These are phyloP conservation scores for Amanita phalloides DNA, from an alignment of 768 basidiomycete genomes.

Conservation along the genomic window DNA sequence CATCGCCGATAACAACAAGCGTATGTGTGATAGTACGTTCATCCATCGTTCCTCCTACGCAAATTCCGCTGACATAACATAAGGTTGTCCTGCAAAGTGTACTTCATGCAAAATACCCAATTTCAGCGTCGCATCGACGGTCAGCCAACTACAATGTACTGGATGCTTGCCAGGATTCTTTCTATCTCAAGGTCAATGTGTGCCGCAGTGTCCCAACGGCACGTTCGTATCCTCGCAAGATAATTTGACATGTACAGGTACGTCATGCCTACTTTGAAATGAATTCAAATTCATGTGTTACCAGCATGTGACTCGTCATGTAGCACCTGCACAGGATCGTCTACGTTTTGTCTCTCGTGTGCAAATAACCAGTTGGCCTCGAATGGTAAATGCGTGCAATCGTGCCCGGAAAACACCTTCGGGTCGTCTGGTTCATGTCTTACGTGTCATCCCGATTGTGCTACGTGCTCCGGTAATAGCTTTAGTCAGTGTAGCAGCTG, in stretches of 20 bases:
- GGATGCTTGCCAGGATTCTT: slow-evolving; percentile 71
- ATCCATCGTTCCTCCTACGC: neutral
- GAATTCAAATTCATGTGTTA: neutral
- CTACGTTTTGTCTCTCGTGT: slow-evolving; percentile 69
- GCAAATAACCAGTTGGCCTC: slow-evolving; percentile 55
- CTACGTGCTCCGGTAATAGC: slow-evolving; percentile 57
- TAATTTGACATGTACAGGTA: slow-evolving; percentile 58
- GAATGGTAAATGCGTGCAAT: slow-evolving; percentile 57
- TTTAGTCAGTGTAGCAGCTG: slow-evolving; percentile 76
- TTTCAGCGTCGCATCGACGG: slow-evolving; percentile 56
- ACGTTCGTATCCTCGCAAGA: slow-evolving; percentile 65
- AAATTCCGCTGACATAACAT: neutral
- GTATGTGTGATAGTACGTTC: slow-evolving; percentile 63
- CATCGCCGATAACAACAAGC: slow-evolving; percentile 71
- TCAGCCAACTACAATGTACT: slow-evolving; percentile 60
- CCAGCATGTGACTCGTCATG: slow-evolving; percentile 67
- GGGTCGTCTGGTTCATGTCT: slow-evolving; percentile 54
- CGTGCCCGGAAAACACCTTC: slow-evolving; percentile 65
- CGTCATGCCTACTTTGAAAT: slow-evolving; percentile 9
- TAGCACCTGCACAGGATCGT: slow-evolving; percentile 51
- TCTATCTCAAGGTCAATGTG: slow-evolving; percentile 60
- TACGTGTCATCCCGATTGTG: slow-evolving; percentile 75
- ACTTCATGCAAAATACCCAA: slow-evolving; percentile 62
- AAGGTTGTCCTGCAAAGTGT: slow-evolving; percentile 72
- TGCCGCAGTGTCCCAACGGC: slow-evolving; percentile 60